Evolutionary conservation across 2,329 filamentous ascomycete species (phyloP).

Genomic region (Penicillium sp.): DNA sequence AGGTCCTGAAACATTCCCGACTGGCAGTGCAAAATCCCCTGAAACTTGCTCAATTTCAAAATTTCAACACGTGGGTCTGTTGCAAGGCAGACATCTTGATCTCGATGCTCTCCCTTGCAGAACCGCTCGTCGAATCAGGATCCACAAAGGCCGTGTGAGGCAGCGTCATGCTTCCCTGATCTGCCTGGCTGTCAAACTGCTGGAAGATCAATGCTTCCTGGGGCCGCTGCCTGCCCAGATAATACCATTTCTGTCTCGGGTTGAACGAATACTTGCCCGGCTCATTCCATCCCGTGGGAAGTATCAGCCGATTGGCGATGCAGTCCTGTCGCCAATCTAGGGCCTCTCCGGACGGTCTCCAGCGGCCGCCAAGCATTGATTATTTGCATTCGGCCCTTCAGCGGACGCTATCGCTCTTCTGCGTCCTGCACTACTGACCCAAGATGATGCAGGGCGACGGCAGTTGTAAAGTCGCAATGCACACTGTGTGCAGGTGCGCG

Average conservation of each 20-base stretch:
- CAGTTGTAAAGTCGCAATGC: conserved; percentile 21
- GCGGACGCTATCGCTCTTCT: conserved; percentile 9
- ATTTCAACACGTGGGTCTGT: conserved; percentile 13
- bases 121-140: conserved; percentile 36
- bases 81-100: conserved; percentile 41
- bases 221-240: conserved; percentile 15
- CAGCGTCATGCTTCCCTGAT: conserved; percentile 22
- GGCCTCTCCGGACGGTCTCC: conserved; percentile 21
- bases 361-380: conserved; percentile 28
- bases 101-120: conserved; percentile 55
- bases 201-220: conserved; percentile 22
- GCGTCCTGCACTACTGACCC: conserved; percentile 4
- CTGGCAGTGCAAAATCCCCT: neutral
- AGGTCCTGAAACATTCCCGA: neutral
- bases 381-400: conserved; percentile 11
- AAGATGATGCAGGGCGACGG: conserved; percentile 7
- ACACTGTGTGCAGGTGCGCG: conserved; percentile 19
- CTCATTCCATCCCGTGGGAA: conserved; percentile 17
- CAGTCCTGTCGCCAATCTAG: conserved; percentile 8
- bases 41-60: conserved; percentile 7
- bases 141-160: conserved; percentile 55
- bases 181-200: conserved; percentile 19
- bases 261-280: conserved; percentile 15
- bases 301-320: conserved; percentile 10
- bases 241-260: conserved; percentile 17